Evolutionary conservation across 1,284 basidiomycete genomes (phyloP), one percentile per base, ranked within the genome.

Genomic region (Exobasidium rhododendri): DNA sequence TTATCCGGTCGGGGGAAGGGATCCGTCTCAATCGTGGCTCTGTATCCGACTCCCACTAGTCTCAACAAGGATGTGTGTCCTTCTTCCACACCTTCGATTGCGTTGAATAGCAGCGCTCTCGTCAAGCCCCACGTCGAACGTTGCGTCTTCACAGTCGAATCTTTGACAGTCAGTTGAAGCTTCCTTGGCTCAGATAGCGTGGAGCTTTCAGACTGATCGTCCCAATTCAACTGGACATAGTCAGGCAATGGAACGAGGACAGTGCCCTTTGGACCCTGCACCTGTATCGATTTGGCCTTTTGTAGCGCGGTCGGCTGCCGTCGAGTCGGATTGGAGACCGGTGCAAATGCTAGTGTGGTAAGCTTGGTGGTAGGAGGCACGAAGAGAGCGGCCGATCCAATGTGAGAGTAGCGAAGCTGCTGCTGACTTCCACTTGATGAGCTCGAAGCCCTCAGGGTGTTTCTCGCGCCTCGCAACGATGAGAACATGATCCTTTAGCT

Each of bases 41-140:
- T 85, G 82, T 93, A 98, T 1, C 94, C 94, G 45, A 98, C 94
- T 40, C 94, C 96, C 63, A 97, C 94, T 62, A 98, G 85, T 69
- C 88, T 88, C 22, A 98, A 81, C 13, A 90, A 87, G 6, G 91
- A 84, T 0, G 84, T 85, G 82, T 92, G 97, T 1, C 94, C 94
- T 65, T 88, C 85, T 0, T 90, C 88, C 82, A 97, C 93, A 55
- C 96, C 96, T 17, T 83, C 83, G 66, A 97, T 85, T 17, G 94
- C 94, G 77, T 98, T 98, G 68, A 85, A 83, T 76, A 97, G 88
- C 63, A 94, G 84, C 0, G 92, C 89, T 53, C 94, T 87, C 2
- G 92, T 94, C 46, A 91, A 86, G 11, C 94, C 94, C 94, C 94
- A 98, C 83, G 92, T 88, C 54, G 88, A 86, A 45, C 90, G 85